Evolutionary conservation across 805 yeast species (phyloP), one percentile per base, ranked within the genome.

Genomic region (Kazachstania kunashirensis): DNA sequence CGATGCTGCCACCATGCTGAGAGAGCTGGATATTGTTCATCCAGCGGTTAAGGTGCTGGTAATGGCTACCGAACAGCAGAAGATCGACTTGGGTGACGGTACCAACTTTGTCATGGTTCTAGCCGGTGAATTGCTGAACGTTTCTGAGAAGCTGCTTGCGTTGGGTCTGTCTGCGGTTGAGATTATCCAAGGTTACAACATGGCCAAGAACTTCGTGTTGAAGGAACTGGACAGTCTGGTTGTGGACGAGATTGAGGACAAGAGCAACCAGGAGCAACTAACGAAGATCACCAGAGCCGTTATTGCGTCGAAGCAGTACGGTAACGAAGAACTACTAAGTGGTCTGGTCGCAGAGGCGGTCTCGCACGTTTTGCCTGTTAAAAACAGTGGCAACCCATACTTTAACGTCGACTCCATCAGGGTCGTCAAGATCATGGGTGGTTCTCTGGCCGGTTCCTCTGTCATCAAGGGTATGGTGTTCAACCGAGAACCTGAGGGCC

Each of bases 391-490:
- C 5, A 53, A 51, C 13, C 8, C 21, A n/a, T 41, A 41, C 5
- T 92, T 92, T 71, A 92, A 88, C 58, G 92, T 89, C 38, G 98
- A 92, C 59, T 81, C 88, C 41, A 74, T 92, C 43, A 77, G 98
- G 58, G 96, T 92, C 13, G 98, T 92, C 36, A 92, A 92, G 65
- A 82, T 92, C 49, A 84, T 92, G 95, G 98, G 98, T 43, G 71
- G 94, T 13, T 70, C 88, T 36, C 67, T 92, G 48, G 63, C 67
- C 25, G 70, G 71, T 49, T 81, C 94, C 10, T 71, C 71, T 51
- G 97, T 92, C 36, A 68, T 92, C 45, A 84, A 83, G 63, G 98
- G 98, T 49, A 92, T 92, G 98, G 96, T 92, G 26, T 89, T 92
- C 71, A 94, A 94, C 48, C 75, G 94, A 52, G 95, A 86, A 61